Evolutionary conservation across 345 rosid genomes (phyloP), one percentile per base, ranked within the genome.

Genomic region (Aquilaria malaccensis): DNA sequence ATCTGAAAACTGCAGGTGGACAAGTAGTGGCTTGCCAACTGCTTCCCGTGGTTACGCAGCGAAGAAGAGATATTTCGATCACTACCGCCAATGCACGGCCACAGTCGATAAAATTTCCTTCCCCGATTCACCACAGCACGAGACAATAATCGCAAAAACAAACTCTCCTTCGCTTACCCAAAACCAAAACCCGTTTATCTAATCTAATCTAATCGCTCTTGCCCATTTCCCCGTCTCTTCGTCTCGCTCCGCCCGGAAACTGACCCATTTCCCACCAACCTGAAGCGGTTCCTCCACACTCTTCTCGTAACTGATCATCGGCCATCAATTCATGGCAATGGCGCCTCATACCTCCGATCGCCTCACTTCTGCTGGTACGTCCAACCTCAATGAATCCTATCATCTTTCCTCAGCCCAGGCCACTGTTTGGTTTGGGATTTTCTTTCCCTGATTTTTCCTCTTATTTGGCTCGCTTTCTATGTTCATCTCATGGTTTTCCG

Each of bases 351-450:
- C 11, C 53, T 49, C 70, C 52, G 72, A 71, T 74, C 76, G 74
- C 22, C 72, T 74, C 33, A 32, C 60, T 13, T 70, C 58, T 45
- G 12, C 74, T 63, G 77, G 79, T 72, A 67, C 52, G 71, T 56
- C 6, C 11, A 32, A 22, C 10, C 13, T 50, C n/a, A 43, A 56
- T 56, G 15, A 7, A 9, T 47, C 29, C 41, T n/a, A 0, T 4
- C 33, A 45, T 50, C 41, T 10, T 55, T 13, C 5, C 29, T 58
- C 11, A 15, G 50, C 22, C 22, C 22, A 22, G 22, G 22, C 22
- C 22, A 22, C 22, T 33, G 9, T 14, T 60, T 52, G 2, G 29
- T 10, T 50, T 50, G 14, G 45, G 51, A 33, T 61, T 1, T 61
- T n/a, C 13, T 14, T 14, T 3, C 30, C 11, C 14, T 15, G 15